A percentile compares a stretch with the other conserved stretches of the same genome.
Evolutionary conservation across 2,329 filamentous ascomycete species (phyloP).

Genomic region (Neonectria faginata): DNA sequence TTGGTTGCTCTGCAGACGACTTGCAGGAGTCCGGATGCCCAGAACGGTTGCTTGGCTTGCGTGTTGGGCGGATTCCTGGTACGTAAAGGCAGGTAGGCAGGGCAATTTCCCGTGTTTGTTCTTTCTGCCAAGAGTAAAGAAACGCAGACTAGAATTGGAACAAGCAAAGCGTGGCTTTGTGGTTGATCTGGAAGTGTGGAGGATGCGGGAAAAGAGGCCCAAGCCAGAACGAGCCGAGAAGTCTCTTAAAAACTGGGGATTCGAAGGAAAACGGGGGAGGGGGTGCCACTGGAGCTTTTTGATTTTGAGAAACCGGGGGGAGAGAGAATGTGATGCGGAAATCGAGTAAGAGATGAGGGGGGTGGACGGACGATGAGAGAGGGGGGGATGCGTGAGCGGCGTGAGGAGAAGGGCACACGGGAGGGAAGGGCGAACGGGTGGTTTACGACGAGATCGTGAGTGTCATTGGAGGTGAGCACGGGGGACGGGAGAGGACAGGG

Average conservation of each 20-base stretch:
- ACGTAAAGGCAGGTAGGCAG: constrained; percentile 5
- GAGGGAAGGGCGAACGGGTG: constrained; percentile 23
- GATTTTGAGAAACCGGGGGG: constrained; percentile 12
- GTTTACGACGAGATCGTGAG: constrained; percentile 30
- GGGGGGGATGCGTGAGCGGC: constrained; percentile 7
- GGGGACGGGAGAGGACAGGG: constrained; percentile 11
- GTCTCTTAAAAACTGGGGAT: constrained; percentile 10
- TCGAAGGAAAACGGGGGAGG: not conserved
- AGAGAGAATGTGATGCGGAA: constrained; percentile 16
- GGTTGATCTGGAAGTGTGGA: not conserved
- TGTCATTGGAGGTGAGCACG: constrained; percentile 25
- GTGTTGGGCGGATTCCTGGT: constrained; percentile 1
- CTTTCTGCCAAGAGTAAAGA: not conserved
- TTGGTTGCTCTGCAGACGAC: not conserved
- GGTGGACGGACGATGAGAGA: constrained; percentile 16
- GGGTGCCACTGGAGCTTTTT: not conserved
- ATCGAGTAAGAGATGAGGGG: constrained; percentile 14
- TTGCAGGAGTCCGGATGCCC: not conserved
- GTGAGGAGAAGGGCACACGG: constrained; percentile 11
- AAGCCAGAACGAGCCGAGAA: constrained; percentile 6
- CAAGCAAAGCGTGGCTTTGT: not conserved
- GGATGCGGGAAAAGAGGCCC: constrained; percentile 6
- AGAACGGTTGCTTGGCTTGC: not conserved
- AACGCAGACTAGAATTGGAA: not conserved
- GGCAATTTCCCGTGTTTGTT: not conserved